These are phyloP conservation scores for Leucogyrophana mollusca DNA, from an alignment of 768 basidiomycete genomes.

Conservation along the genomic window DNA sequence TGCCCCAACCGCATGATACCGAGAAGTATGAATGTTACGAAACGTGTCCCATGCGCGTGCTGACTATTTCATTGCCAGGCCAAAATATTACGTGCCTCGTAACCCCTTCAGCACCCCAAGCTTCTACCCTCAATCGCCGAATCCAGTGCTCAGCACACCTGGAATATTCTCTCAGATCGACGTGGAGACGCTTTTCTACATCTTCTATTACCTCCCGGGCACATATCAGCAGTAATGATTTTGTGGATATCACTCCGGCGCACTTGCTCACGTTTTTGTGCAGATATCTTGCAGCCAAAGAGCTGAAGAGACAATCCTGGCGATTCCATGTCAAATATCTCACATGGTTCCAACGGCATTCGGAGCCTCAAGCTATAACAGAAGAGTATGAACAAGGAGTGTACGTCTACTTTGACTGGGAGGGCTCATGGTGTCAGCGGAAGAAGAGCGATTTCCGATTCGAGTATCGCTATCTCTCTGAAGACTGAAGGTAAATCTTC, in stretches of 20 bases:
- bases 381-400: slow-evolving; percentile 99
- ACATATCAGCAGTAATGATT: slow-evolving; percentile 88
- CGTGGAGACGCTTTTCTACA: slow-evolving; percentile 96
- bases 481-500: slow-evolving; percentile 54
- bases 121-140: slow-evolving; percentile 92
- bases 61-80: slow-evolving; percentile 47
- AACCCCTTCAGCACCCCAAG: slow-evolving; percentile 89
- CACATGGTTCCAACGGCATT: slow-evolving; percentile 99
- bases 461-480: slow-evolving; percentile 92
- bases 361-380: slow-evolving; percentile 97
- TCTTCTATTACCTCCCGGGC: slow-evolving; percentile 97
- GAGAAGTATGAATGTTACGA: slow-evolving; percentile 75
- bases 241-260: slow-evolving; percentile 1
- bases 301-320: slow-evolving; percentile 97
- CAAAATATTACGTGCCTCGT: slow-evolving; percentile 94
- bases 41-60: slow-evolving; percentile 2
- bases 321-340: slow-evolving; percentile 99
- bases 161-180: slow-evolving; percentile 89
- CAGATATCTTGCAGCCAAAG: slow-evolving; percentile 94
- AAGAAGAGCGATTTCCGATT: slow-evolving; percentile 98
- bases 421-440: slow-evolving; percentile 97
- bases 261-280: slow-evolving; percentile 2
- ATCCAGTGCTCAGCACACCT: slow-evolving; percentile 76
- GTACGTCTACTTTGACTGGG: slow-evolving; percentile 99
- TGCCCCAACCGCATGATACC: slow-evolving; percentile 91